Percentiles rank a stretch among this genome's conserved stretches.
Evolutionary conservation across 768 basidiomycete genomes (phyloP).

Genomic region (Pholiota conissans): DNA sequence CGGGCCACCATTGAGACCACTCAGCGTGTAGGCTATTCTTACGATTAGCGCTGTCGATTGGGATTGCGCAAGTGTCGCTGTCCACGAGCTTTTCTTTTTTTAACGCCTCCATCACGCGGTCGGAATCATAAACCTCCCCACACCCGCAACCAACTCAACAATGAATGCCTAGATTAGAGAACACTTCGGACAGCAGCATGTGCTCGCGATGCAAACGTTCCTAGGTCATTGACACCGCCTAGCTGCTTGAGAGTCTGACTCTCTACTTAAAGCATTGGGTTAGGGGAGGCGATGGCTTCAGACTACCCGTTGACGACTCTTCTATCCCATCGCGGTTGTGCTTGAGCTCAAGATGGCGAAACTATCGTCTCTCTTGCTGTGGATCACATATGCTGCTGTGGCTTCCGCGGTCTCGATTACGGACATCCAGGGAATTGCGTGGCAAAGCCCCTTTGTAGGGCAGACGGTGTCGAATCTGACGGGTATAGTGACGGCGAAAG

Average conservation of each 20-base stretch:
- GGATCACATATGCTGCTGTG: constrained; percentile 26
- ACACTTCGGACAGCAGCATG: constrained; percentile 17
- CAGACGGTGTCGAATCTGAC: constrained; percentile 46
- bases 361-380: constrained; percentile 28
- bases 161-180: not conserved
- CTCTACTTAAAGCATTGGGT: constrained; percentile 1
- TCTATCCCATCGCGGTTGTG: constrained; percentile 1
- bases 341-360: constrained; percentile 26
- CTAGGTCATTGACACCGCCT: not conserved
- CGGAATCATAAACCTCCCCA: not conserved
- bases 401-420: constrained; percentile 38
- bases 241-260: constrained; percentile 11
- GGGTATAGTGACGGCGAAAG: constrained; percentile 54
- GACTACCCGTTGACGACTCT: constrained; percentile 1
- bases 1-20: too few relatives aligned
- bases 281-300: constrained; percentile 10
- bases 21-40: too few relatives aligned
- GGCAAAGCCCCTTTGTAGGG: constrained; percentile 45
- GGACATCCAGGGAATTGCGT: constrained; percentile 55
- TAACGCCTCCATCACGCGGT: not conserved
- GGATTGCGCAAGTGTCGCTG: not conserved
- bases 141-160: not conserved
- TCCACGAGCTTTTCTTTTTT: not conserved
- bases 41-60: not conserved
- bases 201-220: constrained; percentile 24